Percentiles rank a stretch among this genome's conserved stretches.
phyloP scores from a whole-genome alignment of 148 eudicot genomes.

The Dianthus caryophyllus region DNA sequence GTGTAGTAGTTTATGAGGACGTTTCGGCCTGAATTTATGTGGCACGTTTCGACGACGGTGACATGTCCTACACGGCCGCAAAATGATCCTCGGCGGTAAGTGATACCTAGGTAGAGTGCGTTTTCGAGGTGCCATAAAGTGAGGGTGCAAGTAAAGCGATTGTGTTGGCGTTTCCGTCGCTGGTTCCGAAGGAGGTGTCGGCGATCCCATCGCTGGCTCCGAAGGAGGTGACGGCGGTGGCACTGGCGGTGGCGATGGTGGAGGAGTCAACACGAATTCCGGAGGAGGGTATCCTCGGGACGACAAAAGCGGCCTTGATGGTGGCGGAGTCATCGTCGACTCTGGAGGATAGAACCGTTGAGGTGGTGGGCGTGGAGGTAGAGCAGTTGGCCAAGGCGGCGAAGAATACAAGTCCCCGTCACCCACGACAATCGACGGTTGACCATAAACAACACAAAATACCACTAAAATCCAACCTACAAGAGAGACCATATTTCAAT shows the following conservation, averaged over 20 bases:
- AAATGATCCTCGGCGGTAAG: conserved; percentile 23
- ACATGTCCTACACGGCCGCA: conserved; percentile 22
- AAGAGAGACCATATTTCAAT: conserved; percentile 26
- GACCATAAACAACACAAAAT: conserved; percentile 19
- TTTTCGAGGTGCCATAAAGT: conserved; percentile 22
- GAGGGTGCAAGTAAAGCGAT: conserved; percentile 28
- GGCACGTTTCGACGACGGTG: conserved; percentile 14
- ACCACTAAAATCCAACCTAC: conserved; percentile 20
- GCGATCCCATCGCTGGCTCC: background rate
- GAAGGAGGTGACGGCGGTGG: background rate
- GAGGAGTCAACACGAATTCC: background rate
- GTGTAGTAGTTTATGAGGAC: conserved; percentile 19
- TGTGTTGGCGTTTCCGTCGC: conserved; percentile 19
- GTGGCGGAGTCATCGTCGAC: background rate
- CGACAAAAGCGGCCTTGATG: background rate
- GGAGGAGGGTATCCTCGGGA: background rate
- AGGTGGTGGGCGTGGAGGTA: conserved; percentile 14
- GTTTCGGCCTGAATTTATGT: conserved; percentile 19
- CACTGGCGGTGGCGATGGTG: background rate
- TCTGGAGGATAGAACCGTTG: background rate
- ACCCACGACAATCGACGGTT: conserved; percentile 14
- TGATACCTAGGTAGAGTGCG: conserved; percentile 22
- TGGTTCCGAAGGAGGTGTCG: background rate
- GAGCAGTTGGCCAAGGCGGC: background rate
- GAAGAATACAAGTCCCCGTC: background rate